Evolutionary conservation across 192 early-diverging fungal species (phyloP), one percentile per base, ranked within the genome.

Genomic region (Podochytrium sp.): DNA sequence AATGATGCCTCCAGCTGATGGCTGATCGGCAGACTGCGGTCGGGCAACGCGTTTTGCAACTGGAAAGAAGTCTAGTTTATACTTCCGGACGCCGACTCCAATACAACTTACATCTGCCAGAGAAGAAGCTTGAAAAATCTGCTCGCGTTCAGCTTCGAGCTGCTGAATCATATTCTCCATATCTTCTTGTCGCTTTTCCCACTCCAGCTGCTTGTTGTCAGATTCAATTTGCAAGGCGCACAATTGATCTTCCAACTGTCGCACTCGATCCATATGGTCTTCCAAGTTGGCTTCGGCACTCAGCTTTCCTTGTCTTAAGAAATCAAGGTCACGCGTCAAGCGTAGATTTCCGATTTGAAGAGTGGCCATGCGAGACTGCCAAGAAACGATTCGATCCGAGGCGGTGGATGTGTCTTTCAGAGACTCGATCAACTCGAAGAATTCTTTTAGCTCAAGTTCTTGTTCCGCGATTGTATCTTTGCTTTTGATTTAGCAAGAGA

Each of bases 1-100:
- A 84, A 63, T 20, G 82, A 66, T 2, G 66, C 40, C 52, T 88
- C 87, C 12, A 88, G 74, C 61, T 86, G 84, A 71, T 87, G 71
- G 14, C 79, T 78, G 53, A 87, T 63, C 3, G 87, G 86, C 12
- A 88, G 76, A 2, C 60, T 56, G 18, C 75, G 64, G 65, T 88
- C 81, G 1, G 83, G 83, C 14, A 86, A 52, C 37, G 65, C 38
- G 20, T 84, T 37, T 38, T 80, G 76, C 37, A 80, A 33, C 76
- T 80, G 25, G 12, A 20, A 32, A 74, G 10, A 0, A 30, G 25
- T 2, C 32, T 20, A 10, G 1, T 25, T 32, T 18, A 5, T 75
- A 27, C 33, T 16, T 42, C 12, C n/a, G 16, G 27, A 35, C 12
- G 2, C 25, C 4, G 12, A 23, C 30, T 34, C 38, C 1, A 60